Evolutionary conservation across 2,329 filamentous ascomycete species (phyloP).

Genomic region (Chlorencoelia australis): DNA sequence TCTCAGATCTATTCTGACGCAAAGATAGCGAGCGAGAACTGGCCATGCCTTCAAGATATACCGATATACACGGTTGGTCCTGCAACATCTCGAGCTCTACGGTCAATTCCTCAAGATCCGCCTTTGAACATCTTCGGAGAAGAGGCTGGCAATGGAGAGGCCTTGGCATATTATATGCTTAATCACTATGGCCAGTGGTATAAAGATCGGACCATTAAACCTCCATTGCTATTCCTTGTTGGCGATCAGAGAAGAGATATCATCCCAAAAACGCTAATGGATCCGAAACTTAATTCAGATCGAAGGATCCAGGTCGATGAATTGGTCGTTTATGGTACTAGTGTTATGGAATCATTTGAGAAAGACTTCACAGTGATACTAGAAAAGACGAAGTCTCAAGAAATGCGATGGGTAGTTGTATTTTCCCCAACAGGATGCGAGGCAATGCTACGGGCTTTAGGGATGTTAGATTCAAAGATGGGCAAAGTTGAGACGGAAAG

Average conservation of each 20-base stretch:
- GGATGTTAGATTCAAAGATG: constrained; percentile 38
- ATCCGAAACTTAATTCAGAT: constrained; percentile 36
- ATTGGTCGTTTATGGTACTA: constrained; percentile 77
- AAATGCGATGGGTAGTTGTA: constrained; percentile 62
- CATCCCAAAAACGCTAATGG: constrained; percentile 72
- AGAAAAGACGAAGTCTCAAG: constrained; percentile 31
- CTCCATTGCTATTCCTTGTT: constrained; percentile 72
- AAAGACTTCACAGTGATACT: constrained; percentile 50
- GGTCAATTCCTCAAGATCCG: constrained; percentile 40
- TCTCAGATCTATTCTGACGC: constrained; percentile 3
- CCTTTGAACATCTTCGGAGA: constrained; percentile 60
- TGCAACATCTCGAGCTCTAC: constrained; percentile 67
- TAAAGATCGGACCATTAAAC: constrained; percentile 34
- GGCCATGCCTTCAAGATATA: constrained; percentile 47
- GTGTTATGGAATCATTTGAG: constrained; percentile 70
- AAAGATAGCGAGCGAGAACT: constrained; percentile 21
- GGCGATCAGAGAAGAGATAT: constrained; percentile 85
- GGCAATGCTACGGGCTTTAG: constrained; percentile 45
- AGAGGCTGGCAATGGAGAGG: constrained; percentile 77
- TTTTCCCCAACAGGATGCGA: constrained; percentile 60
- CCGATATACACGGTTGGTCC: constrained; percentile 71
- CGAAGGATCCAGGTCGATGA: constrained; percentile 62
- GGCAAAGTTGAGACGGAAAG: constrained; percentile 27
- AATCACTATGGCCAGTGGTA: constrained; percentile 58
- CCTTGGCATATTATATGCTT: constrained; percentile 68